Conservation (phyloP, 805 yeast genomes). For the Starmerella cellae region DNA sequence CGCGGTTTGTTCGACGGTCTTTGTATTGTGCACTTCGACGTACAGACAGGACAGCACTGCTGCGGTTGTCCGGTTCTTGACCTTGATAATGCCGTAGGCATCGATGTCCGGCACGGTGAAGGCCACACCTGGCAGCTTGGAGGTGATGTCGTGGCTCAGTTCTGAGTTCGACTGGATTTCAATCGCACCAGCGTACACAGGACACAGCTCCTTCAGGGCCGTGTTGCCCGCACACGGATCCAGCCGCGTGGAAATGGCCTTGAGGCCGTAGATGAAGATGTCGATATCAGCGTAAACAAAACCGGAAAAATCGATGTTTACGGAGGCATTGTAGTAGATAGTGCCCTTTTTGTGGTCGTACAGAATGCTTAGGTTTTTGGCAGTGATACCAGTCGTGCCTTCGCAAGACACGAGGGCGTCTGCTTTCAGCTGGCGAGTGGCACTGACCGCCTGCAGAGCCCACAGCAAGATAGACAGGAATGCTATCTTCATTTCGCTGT, state of each 20-base stretch:
- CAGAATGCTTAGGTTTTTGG: slow-evolving; percentile 58
- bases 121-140: slow-evolving; percentile 69
- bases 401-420: slow-evolving; percentile 77
- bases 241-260: slow-evolving; percentile 43
- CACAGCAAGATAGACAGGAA: slow-evolving; percentile 6
- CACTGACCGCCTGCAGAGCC: slow-evolving; percentile 4
- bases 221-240: slow-evolving; percentile 41
- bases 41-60: slow-evolving; percentile 57
- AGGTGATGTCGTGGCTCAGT: slow-evolving; percentile 34
- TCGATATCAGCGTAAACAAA: slow-evolving; percentile 55
- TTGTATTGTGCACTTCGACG: slow-evolving; percentile 61
- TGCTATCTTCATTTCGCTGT: slow-evolving; percentile 5
- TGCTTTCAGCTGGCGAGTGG: slow-evolving; percentile 32
- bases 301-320: slow-evolving; percentile 54
- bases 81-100: slow-evolving; percentile 51
- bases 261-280: slow-evolving; percentile 78
- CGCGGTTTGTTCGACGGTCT: slow-evolving; percentile 64
- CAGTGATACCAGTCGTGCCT: slow-evolving; percentile 60
- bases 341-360: slow-evolving; percentile 62
- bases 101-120: slow-evolving; percentile 78
- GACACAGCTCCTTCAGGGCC: slow-evolving; percentile 82
- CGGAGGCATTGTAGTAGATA: slow-evolving; percentile 52
- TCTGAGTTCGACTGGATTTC: slow-evolving; percentile 62
- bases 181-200: slow-evolving; percentile 67
- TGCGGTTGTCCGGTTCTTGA: slow-evolving; percentile 28